Base-by-base conservation (phyloP, 2,329 filamentous ascomycete species). In the Trichophaea hybrida region DNA sequence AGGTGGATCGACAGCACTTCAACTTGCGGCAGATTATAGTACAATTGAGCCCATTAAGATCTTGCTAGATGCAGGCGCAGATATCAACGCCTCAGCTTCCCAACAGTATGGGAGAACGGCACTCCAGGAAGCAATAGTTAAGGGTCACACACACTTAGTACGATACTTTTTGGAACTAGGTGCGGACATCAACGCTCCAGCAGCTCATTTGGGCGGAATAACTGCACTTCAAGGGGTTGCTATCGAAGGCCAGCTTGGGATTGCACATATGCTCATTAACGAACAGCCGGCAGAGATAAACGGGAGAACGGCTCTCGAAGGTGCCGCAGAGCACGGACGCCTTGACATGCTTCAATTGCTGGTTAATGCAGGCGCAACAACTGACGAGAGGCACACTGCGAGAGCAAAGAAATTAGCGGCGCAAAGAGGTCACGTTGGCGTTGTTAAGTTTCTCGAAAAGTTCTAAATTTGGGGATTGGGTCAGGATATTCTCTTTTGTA, bases 11-110 rank as follows among this genome's bases (percentile, higher is more conserved):
- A 67, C 68, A 15, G 68, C 69, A 6, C 60, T 70, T 6, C 67
- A 70, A 60, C 61, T 55, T 10, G 68, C 68, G 12, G 65, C 66
- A 10, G 63, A 59, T n/a, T n/a, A 43, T 43, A n/a, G 38, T n/a
- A 7, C 7, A 43, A 43, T 7, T n/a, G n/a, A 43, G 7, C 8
- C n/a, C 38, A n/a, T 43, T n/a, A 43, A 43, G 38, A 43, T 8
- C 7, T n/a, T 43, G 7, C n/a, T 43, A n/a, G 38, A 43, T 24
- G 24, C 24, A 3, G 24, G 24, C 24, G 24, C 24, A 3, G 24
- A 24, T 24, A 24, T 24, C 24, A 24, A 24, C 24, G 24, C 24
- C 3, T 3, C 24, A 3, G 24, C 24, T 2, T 24, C 24, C 15
- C 24, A 33, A 17, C 1, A 55, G 15, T 10, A 2, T 7, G 15